Evolutionary conservation across 1,284 basidiomycete genomes (phyloP), one percentile per base, ranked within the genome.

Genomic region (Earliella scabrosa): DNA sequence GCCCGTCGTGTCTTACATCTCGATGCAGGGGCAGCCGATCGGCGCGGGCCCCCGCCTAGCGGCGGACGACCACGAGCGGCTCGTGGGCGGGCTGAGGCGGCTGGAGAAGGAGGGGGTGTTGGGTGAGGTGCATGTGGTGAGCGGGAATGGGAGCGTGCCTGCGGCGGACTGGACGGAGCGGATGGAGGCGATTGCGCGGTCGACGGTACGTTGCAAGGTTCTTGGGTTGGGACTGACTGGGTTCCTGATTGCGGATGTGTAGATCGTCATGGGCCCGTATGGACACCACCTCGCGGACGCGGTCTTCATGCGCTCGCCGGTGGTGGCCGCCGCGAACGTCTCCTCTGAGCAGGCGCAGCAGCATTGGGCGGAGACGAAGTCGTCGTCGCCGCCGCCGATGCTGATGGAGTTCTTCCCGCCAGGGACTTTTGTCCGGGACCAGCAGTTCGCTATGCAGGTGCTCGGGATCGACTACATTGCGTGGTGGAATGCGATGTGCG

Each of bases 401-500:
- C 67, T 90, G 26, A 85, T 95, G 75, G 93, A 96, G 73, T 81
- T 95, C 69, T 95, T 93, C 76, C 88, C 86, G 16, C 73, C 82
- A 27, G 80, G 81, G 3, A 81, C 80, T n/a, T 95, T 92, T 69
- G 78, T 82, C n/a, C 80, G 80, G 45, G 90, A 93, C 66, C 82
- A 85, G 63, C 83, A 88, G 67, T 67, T 80, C 44, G 77, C 86
- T n/a, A 76, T 85, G 9, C 76, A 78, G 21, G 83, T 87, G 0
- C 72, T 93, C 34, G 86, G 85, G 2, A 81, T 92, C 58, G 78
- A 81, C 41, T 95, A 93, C 66, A 75, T 89, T 36, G 89, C 90
- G 23, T 93, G 90, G 91, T 82, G 82, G 70, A 78, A 82, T 46
- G 77, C 80, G 53, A 77, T 73, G 82, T 90, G 64, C 48, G 71